Percentiles rank a stretch among this genome's conserved stretches.
Conservation (phyloP, 1,284 basidiomycete genomes). For the Sporisorium scitamineum region DNA sequence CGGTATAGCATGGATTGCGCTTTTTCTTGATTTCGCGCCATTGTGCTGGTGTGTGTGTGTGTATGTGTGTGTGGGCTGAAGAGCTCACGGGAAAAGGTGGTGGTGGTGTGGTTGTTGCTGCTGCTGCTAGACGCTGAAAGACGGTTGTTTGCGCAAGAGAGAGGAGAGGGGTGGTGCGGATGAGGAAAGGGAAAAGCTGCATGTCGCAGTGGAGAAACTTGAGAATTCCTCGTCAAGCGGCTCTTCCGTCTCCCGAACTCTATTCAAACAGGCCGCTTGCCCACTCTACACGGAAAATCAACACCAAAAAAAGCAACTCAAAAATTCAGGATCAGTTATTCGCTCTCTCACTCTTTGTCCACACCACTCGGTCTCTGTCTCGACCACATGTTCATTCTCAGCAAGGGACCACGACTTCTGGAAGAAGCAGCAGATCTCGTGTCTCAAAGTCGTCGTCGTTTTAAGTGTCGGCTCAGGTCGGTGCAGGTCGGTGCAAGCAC, state of each 20-base stretch:
- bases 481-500: too few relatives aligned
- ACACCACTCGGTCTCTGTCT: neutral
- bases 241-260: neutral
- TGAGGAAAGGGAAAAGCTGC: neutral
- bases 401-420: too few relatives aligned
- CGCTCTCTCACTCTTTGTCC: neutral
- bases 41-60: constrained; percentile 17
- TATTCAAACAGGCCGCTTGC: neutral
- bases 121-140: too few relatives aligned
- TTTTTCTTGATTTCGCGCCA: constrained; percentile 68
- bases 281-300: neutral
- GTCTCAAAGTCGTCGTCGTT: too few relatives aligned
- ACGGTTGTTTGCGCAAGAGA: too few relatives aligned
- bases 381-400: neutral
- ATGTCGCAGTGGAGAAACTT: neutral
- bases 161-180: too few relatives aligned
- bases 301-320: neutral
- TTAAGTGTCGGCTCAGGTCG: too few relatives aligned
- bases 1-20: constrained; percentile 91
- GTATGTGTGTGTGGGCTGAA: neutral
- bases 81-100: neutral
- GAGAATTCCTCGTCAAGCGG: neutral
- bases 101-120: neutral
- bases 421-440: too few relatives aligned
- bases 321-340: neutral